Evolutionary conservation across 83 land plant species (phyloP).

Genomic region (Diphasiastrum complanatum): DNA sequence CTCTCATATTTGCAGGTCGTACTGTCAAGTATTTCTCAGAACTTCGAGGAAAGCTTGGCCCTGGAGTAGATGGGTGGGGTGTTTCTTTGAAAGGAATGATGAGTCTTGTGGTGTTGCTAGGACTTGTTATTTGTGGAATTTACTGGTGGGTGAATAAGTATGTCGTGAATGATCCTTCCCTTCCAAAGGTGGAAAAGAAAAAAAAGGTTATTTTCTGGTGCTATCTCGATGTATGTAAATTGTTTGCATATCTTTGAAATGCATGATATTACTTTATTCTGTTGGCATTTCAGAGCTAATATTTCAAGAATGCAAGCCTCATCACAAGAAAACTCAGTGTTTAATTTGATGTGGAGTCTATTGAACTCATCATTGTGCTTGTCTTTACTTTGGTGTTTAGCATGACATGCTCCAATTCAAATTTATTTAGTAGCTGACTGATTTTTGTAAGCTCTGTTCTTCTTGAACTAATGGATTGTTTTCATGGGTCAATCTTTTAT

Average conservation of each 20-base stretch:
- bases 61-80: slow-evolving; percentile 99
- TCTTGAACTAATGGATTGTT: too few species aligned
- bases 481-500: not conserved
- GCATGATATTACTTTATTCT: too few species aligned
- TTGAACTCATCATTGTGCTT: too few species aligned
- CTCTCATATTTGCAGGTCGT: slow-evolving; percentile 95
- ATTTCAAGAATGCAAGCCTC: too few species aligned
- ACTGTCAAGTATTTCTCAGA: slow-evolving; percentile 97
- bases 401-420: too few species aligned
- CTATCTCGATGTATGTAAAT: too few species aligned
- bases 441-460: too few species aligned
- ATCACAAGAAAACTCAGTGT: too few species aligned
- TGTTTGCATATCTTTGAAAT: not conserved
- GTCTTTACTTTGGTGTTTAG: too few species aligned
- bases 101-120: slow-evolving; percentile 84
- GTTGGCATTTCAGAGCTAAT: too few species aligned
- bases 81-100: slow-evolving; percentile 95
- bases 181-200: slow-evolving; percentile 58
- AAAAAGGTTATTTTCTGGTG: slow-evolving; percentile 90
- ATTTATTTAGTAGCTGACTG: too few species aligned
- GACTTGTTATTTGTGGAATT: slow-evolving; percentile 55
- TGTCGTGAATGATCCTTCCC: slow-evolving; percentile 60
- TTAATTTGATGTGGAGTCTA: too few species aligned
- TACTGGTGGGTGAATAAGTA: slow-evolving; percentile 86
- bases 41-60: slow-evolving; percentile 63